Base-by-base conservation (phyloP, 257 asterid genomes). In the Gentiana dahurica region DNA sequence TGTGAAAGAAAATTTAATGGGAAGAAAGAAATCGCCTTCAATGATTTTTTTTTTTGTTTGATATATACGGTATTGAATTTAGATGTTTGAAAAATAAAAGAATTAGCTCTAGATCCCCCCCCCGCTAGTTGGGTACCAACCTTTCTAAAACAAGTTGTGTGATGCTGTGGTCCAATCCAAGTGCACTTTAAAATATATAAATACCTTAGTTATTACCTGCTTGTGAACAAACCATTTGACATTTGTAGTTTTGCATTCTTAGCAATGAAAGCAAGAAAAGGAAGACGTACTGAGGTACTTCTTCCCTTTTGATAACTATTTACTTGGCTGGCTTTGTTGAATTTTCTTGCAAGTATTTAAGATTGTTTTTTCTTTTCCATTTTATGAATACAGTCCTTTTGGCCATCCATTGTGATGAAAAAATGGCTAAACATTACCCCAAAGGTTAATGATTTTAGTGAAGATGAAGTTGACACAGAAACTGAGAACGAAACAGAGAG, bases 391-490 rank as follows among this genome's bases (percentile, higher is more conserved):
- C 76, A 85, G 97, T 36, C 93, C 34, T 90, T 87, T 64, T 87
- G 96, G 98, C 96, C 98, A 0, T 76, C 95, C 54, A 71, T 84
- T 68, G 93, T 90, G 81, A 80, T 90, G 94, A 87, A 90, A 69
- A 90, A 90, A 70, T 90, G 98, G 98, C 79, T 90, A 46, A 90
- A 90, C 60, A 80, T 90, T 51, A 68, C 75, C 75, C 98, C 98
- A 2, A 65, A 76, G 66, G 89, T 74, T 62, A 53, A 77, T 55
- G 96, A 90, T 58, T 90, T 90, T 55, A 90, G 98, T 54, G 98
- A 90, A 63, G 97, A 90, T 70, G 97, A 90, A 79, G 82, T 69
- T 13, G 97, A 89, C 38, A 80, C 96, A 2, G 80, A 75, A 60
- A 64, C 72, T 9, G 97, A 90, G 83, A 84, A 94, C 56, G 46